phyloP scores from a whole-genome alignment of 2,329 filamentous ascomycete genomes.

The Fusarium graminum region DNA sequence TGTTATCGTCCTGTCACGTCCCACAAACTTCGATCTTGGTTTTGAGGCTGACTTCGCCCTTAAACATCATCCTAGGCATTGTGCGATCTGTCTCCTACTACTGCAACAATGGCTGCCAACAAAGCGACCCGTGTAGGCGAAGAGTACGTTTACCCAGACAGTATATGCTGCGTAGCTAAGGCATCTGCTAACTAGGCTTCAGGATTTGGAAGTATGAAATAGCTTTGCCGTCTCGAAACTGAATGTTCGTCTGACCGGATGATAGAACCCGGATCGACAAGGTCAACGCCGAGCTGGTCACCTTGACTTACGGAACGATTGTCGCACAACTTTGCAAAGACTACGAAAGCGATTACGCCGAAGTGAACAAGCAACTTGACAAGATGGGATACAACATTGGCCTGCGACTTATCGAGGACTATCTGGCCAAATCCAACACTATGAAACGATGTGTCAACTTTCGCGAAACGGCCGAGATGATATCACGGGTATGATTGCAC shows the following conservation, averaged over 20 bases:
- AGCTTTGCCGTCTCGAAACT: not conserved
- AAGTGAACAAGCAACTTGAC: conserved; percentile 97
- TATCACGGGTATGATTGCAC: conserved; percentile 78
- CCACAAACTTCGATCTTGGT: not conserved
- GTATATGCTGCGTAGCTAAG: conserved; percentile 7
- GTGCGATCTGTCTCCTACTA: conserved; percentile 3
- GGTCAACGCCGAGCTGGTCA: conserved; percentile 97
- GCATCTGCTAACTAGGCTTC: conserved; percentile 51
- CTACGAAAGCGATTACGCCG: conserved; percentile 91
- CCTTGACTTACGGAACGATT: conserved; percentile 96
- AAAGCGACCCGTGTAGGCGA: conserved; percentile 73
- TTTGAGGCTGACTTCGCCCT: not conserved
- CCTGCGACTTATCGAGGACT: conserved; percentile 94
- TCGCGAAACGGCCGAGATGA: conserved; percentile 95
- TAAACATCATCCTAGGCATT: not conserved
- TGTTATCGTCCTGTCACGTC: not conserved
- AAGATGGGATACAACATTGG: conserved; percentile 99
- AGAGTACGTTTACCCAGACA: conserved; percentile 62
- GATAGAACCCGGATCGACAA: conserved; percentile 92
- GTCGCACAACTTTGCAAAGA: conserved; percentile 97
- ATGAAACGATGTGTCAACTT: conserved; percentile 93
- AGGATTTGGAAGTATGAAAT: conserved; percentile 92
- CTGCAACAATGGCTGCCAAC: conserved; percentile 66
- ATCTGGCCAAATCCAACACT: conserved; percentile 93
- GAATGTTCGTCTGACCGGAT: conserved; percentile 27